These are phyloP conservation scores for Russula foetens DNA, from an alignment of 768 basidiomycete species.

Conservation along the genomic window DNA sequence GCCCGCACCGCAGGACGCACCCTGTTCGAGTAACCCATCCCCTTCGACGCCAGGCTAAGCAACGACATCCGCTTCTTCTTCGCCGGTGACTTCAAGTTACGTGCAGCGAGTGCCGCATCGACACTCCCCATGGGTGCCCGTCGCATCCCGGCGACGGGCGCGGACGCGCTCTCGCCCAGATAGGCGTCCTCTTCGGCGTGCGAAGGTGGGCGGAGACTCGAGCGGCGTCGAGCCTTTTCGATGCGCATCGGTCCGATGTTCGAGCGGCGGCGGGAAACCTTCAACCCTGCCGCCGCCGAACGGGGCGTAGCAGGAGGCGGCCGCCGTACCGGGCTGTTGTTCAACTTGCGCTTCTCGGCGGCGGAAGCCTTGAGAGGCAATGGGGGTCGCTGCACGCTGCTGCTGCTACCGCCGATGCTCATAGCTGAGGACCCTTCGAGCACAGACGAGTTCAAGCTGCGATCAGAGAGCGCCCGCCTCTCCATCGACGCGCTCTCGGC, in stretches of 20 bases:
- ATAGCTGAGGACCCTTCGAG: constrained; percentile 42
- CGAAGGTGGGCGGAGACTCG: constrained; percentile 73
- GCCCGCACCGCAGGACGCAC: constrained; percentile 23
- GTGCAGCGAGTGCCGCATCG: constrained; percentile 16
- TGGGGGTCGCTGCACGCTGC: constrained; percentile 4
- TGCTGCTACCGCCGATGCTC: constrained; percentile 33
- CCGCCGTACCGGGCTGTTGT: background rate
- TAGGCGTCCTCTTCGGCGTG: constrained; percentile 33
- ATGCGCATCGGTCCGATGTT: constrained; percentile 67
- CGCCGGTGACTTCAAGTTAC: constrained; percentile 38
- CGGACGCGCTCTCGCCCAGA: constrained; percentile 28
- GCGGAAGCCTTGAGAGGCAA: background rate
- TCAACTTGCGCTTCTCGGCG: background rate
- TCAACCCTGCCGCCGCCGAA: constrained; percentile 18
- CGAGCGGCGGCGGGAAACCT: constrained; percentile 50
- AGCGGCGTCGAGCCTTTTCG: constrained; percentile 67
- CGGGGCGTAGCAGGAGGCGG: constrained; percentile 6
- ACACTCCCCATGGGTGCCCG: constrained; percentile 31
- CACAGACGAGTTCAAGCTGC: constrained; percentile 48
- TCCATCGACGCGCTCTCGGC: constrained; percentile 26
- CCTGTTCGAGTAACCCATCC: constrained; percentile 22
- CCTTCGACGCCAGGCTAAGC: constrained; percentile 31
- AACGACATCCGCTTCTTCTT: constrained; percentile 58
- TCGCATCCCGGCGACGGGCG: constrained; percentile 26
- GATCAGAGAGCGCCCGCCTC: constrained; percentile 48